Conservation (phyloP, 371 early-diverging fungal species). For the Umbelopsis sp. region DNA sequence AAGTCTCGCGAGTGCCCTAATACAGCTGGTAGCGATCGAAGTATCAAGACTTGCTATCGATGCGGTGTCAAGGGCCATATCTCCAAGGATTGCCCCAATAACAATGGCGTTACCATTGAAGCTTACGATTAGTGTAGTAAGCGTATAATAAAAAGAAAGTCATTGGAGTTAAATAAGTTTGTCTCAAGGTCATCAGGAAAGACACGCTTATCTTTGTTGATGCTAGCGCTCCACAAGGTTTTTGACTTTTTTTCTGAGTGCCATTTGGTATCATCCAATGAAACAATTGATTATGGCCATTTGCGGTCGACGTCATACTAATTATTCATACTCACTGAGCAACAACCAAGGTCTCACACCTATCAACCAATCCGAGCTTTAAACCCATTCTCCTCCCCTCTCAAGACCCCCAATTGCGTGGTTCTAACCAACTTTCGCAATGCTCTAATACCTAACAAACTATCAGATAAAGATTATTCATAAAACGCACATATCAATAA, state of each 20-base stretch:
- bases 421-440: not conserved
- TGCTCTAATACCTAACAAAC: not conserved
- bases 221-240: no score
- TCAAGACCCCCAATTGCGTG: slow-evolving; percentile 1
- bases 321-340: not conserved
- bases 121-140: not conserved
- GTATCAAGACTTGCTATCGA: slow-evolving; percentile 42
- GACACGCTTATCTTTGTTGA: no score
- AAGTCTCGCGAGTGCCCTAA: slow-evolving; percentile 52
- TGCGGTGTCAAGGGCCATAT: slow-evolving; percentile 46
- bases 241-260: no score
- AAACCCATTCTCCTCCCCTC: not conserved
- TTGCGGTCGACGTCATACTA: no score
- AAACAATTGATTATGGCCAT: no score
- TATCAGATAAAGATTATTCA: not conserved
- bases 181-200: no score
- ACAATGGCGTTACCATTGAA: slow-evolving; percentile 10
- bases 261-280: no score
- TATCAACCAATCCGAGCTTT: not conserved
- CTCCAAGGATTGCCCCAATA: slow-evolving; percentile 35
- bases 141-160: not conserved
- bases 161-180: not conserved
- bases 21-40: slow-evolving; percentile 21
- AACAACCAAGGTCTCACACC: not conserved
- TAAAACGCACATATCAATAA: not conserved